Evolutionary conservation across 2,329 filamentous ascomycete genomes (phyloP).

Genomic region (Alternaria conjuncta): DNA sequence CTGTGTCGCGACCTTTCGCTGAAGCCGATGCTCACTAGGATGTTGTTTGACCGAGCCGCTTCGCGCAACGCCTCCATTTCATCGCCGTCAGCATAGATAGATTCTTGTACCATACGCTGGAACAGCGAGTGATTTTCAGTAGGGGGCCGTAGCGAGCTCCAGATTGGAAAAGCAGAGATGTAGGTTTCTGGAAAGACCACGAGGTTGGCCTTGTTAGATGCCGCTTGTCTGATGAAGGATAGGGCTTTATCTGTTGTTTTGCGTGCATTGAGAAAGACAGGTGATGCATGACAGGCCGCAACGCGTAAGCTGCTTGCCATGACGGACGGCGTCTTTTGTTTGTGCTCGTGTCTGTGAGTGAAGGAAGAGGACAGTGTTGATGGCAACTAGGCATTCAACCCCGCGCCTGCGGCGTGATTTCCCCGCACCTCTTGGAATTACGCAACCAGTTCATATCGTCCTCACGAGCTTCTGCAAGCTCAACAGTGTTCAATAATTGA

Average conservation of each 20-base stretch:
- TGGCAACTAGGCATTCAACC: neutral
- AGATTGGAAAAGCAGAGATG: conserved; percentile 62
- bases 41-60: conserved; percentile 46
- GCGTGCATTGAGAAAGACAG: conserved; percentile 56
- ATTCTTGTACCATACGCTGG: conserved; percentile 46
- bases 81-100: conserved; percentile 14
- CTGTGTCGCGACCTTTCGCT: conserved; percentile 56
- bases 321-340: neutral
- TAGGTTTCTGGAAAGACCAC: conserved; percentile 63
- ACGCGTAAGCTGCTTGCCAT: conserved; percentile 27
- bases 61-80: conserved; percentile 38
- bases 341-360: neutral
- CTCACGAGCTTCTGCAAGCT: neutral
- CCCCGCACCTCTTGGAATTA: neutral
- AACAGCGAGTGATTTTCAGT: conserved; percentile 60
- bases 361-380: neutral
- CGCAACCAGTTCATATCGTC: neutral
- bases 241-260: conserved; percentile 58
- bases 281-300: conserved; percentile 42
- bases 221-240: conserved; percentile 54
- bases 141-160: conserved; percentile 57
- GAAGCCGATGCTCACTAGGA: conserved; percentile 59
- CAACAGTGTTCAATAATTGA: neutral
- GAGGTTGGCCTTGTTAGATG: conserved; percentile 54
- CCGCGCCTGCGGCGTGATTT: neutral